These are phyloP conservation scores for Pouteria glomerata DNA, from an alignment of 148 eudicot genomes.

Conservation along the genomic window DNA sequence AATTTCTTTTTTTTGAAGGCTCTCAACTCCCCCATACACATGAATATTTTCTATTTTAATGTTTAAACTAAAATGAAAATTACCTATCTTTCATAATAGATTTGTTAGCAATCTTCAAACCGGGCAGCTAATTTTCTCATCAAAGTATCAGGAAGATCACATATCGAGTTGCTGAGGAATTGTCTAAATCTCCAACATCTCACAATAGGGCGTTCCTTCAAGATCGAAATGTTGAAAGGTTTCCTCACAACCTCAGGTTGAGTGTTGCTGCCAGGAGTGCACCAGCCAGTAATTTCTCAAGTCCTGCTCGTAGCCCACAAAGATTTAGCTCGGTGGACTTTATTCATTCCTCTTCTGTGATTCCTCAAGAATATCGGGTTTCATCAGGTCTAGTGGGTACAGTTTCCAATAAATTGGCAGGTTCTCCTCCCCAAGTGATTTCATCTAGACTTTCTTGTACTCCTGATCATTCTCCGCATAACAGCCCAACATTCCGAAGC, in stretches of 20 bases:
- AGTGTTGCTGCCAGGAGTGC: slow-evolving; percentile 59
- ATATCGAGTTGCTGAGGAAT: slow-evolving; percentile 26
- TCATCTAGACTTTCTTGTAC: slow-evolving; percentile 17
- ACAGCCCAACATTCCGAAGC: slow-evolving; percentile 34
- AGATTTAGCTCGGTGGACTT: slow-evolving; percentile 42
- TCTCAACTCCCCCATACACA: not conserved
- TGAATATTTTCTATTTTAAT: no score
- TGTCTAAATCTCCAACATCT: slow-evolving; percentile 27
- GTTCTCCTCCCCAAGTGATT: slow-evolving; percentile 21
- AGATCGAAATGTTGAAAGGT: slow-evolving; percentile 22
- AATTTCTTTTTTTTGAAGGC: no score
- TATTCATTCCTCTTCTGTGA: slow-evolving; percentile 23
- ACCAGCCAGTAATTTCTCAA: slow-evolving; percentile 54
- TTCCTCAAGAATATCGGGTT: slow-evolving; percentile 21
- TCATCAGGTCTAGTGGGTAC: slow-evolving; percentile 31
- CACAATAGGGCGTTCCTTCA: slow-evolving; percentile 29
- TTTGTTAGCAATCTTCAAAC: not conserved
- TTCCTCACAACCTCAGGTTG: slow-evolving; percentile 27
- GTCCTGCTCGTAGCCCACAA: slow-evolving; percentile 72
- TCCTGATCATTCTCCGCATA: slow-evolving; percentile 42
- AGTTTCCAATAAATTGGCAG: slow-evolving; percentile 14
- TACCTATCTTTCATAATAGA: not conserved
- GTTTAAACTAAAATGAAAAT: no score
- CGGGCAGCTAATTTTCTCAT: slow-evolving; percentile 16
- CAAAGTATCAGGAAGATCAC: slow-evolving; percentile 17